These are phyloP conservation scores for Oidium heveae DNA, from an alignment of 2,329 filamentous ascomycete genomes.

Conservation along the genomic window DNA sequence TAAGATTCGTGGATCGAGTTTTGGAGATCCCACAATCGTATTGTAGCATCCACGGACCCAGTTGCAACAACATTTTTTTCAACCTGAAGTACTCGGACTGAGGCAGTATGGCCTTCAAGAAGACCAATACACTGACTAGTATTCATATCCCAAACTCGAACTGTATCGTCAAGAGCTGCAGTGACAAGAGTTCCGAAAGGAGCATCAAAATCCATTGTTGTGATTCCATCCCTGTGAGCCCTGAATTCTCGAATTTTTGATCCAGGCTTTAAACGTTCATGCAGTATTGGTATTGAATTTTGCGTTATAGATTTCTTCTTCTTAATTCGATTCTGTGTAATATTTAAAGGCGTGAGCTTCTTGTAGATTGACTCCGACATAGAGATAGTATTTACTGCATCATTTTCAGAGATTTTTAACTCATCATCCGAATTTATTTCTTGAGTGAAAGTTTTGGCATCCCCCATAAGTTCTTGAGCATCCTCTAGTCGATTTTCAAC, in stretches of 20 bases:
- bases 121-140: slow-evolving; percentile 76
- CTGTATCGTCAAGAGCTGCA: slow-evolving; percentile 74
- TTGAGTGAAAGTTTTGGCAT: slow-evolving; percentile 29
- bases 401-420: slow-evolving; percentile 18
- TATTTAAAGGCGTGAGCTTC: slow-evolving; percentile 41
- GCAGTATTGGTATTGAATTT: slow-evolving; percentile 79
- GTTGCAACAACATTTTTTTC: slow-evolving; percentile 91
- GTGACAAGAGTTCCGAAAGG: slow-evolving; percentile 91
- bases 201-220: slow-evolving; percentile 85
- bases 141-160: slow-evolving; percentile 90
- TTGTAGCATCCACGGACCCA: slow-evolving; percentile 81
- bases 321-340: slow-evolving; percentile 25
- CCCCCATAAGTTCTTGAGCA: slow-evolving; percentile 30
- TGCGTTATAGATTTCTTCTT: slow-evolving; percentile 34
- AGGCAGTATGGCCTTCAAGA: slow-evolving; percentile 83
- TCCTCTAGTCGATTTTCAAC: slow-evolving; percentile 36
- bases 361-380: slow-evolving; percentile 98
- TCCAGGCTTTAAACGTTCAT: slow-evolving; percentile 84
- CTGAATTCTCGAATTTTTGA: slow-evolving; percentile 70
- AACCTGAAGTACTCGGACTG: slow-evolving; percentile 75
- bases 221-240: slow-evolving; percentile 70
- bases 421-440: slow-evolving; percentile 27
- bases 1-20: slow-evolving; percentile 62
- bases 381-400: slow-evolving; percentile 33
- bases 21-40: slow-evolving; percentile 84